phyloP scores from a whole-genome alignment of 2,329 filamentous ascomycete species.

The Arachnopeziza araneosa region DNA sequence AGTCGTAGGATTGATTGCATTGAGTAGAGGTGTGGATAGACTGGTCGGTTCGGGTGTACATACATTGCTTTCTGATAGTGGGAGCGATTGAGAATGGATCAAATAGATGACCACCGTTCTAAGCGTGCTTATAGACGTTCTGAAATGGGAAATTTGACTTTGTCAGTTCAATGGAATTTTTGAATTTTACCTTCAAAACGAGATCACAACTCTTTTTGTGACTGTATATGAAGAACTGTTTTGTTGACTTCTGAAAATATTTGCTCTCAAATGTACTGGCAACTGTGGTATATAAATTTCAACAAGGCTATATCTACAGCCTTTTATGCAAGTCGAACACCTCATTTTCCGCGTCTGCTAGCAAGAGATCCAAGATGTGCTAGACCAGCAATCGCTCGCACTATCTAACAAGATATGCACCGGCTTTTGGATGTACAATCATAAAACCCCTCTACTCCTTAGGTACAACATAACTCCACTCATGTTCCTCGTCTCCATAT shows the following conservation, averaged over 20 bases:
- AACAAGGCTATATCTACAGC: no score
- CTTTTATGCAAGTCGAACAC: no score
- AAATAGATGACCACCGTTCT: neutral
- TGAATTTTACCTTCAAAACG: neutral
- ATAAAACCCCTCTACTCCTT: neutral
- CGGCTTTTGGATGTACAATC: neutral
- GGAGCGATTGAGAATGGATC: neutral
- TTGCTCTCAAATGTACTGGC: no score
- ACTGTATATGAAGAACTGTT: neutral
- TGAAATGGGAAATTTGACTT: neutral
- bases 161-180: slow-evolving; percentile 1
- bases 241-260: neutral
- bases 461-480: slow-evolving; percentile 66
- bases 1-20: slow-evolving; percentile 4
- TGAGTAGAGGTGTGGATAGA: neutral
- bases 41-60: neutral
- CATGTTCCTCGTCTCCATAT: slow-evolving; percentile 87
- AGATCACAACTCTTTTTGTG: neutral
- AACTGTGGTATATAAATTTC: no score
- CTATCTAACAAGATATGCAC: neutral
- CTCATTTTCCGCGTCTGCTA: no score
- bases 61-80: neutral
- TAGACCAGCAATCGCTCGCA: slow-evolving; percentile 2
- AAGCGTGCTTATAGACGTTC: slow-evolving; percentile 1
- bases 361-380: neutral